Evolutionary conservation across 2,329 filamentous ascomycete genomes (phyloP), one percentile per base, ranked within the genome.

Genomic region (Colletotrichum sp.): DNA sequence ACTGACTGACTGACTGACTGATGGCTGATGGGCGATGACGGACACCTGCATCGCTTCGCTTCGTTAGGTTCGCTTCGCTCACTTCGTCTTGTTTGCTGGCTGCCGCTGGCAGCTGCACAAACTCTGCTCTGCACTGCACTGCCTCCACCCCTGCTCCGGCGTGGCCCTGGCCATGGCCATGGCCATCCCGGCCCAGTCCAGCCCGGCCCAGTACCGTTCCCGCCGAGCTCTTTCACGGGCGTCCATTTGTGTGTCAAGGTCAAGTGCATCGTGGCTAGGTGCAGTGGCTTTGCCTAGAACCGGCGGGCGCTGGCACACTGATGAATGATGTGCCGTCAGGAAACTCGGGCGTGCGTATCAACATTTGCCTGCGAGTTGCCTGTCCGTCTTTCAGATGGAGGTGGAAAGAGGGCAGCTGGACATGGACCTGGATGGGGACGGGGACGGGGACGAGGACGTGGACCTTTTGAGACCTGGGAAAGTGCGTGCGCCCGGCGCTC

Each of bases 81-180:
- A 18, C 25, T 58, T 25, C 36, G 36, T 39, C 36, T 39, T 9
- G 39, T n/a, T 48, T 48, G 39, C 39, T 48, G 39, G 52, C 56
- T 34, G 56, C 16, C 36, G 36, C 56, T 61, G 56, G 28, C 25
- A 30, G 28, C 39, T 67, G 64, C 52, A 28, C 68, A 27, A n/a
- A 56, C 55, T 30, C 66, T 30, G 22, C 25, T 55, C 25, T 34
- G 28, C 30, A 28, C 61, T 72, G 70, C 70, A 72, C 70, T 39
- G 64, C 64, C 64, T 65, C 36, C 64, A 72, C 64, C 70, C 70
- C 64, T 72, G 70, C 64, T 66, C 69, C 67, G 32, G 65, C 22
- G 39, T 70, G 28, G 39, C 30, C 60, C 22, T 25, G 62, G 34
- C 60, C 61, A 39, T 25, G 62, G 34, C 60, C 61, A 39, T 43